These are phyloP conservation scores for Trichoderma afroharzianum DNA, from an alignment of 2,329 filamentous ascomycete genomes.

Conservation along the genomic window DNA sequence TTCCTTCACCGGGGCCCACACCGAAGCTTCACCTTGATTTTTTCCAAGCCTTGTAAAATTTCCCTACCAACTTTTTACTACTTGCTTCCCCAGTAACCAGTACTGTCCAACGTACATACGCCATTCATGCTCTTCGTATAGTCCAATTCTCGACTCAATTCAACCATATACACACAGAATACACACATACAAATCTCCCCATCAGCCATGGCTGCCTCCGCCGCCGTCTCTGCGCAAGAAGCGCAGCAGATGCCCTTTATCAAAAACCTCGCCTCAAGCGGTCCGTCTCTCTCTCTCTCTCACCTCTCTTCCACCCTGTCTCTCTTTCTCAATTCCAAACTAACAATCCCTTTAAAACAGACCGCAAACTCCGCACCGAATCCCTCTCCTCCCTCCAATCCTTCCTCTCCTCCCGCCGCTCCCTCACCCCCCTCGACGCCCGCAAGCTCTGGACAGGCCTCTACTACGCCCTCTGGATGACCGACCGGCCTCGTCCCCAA, in stretches of 20 bases:
- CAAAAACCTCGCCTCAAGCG: slow-evolving; percentile 78
- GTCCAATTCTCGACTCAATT: background rate
- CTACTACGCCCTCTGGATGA: slow-evolving; percentile 93
- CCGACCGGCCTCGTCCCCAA: slow-evolving; percentile 82
- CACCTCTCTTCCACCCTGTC: too few species aligned
- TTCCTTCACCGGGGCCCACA: background rate
- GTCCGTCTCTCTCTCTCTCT: slow-evolving; percentile 44
- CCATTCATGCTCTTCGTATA: background rate
- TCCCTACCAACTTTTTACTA: background rate
- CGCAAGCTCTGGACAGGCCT: slow-evolving; percentile 93
- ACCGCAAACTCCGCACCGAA: slow-evolving; percentile 72
- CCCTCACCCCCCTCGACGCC: slow-evolving; percentile 65
- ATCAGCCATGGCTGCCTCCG: slow-evolving; percentile 15
- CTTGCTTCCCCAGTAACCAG: background rate
- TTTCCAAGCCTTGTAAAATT: slow-evolving; percentile 12
- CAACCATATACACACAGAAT: background rate
- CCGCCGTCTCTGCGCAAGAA: slow-evolving; percentile 37
- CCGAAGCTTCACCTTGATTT: slow-evolving; percentile 22
- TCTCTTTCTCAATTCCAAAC: background rate
- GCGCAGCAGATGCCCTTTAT: slow-evolving; percentile 67
- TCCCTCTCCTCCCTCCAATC: slow-evolving; percentile 72
- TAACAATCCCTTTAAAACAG: slow-evolving; percentile 40
- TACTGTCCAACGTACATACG: background rate
- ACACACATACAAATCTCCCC: background rate
- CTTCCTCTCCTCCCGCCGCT: slow-evolving; percentile 64